Evolutionary conservation across 768 basidiomycete genomes (phyloP).

Genomic region (Termitomyces sp.): DNA sequence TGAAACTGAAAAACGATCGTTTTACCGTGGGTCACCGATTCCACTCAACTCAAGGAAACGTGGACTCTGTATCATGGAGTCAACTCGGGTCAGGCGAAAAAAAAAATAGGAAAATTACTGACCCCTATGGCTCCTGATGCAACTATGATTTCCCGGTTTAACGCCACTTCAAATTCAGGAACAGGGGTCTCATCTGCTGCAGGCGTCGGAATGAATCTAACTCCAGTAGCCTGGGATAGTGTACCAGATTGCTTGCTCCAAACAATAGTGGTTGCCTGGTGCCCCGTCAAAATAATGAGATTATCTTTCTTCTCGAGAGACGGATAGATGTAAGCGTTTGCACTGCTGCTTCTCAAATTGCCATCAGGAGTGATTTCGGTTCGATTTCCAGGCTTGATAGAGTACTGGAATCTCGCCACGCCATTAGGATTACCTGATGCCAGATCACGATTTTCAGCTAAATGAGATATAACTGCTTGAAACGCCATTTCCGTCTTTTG

Average conservation of each 20-base stretch:
- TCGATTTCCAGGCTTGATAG: slow-evolving; percentile 13
- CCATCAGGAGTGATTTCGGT: slow-evolving; percentile 7
- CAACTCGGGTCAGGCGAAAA: not conserved
- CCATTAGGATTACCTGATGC: slow-evolving; percentile 14
- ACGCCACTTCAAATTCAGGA: not conserved
- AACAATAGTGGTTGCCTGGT: slow-evolving; percentile 10
- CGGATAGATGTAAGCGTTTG: slow-evolving; percentile 13
- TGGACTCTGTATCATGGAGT: slow-evolving; percentile 2
- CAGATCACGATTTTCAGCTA: slow-evolving; percentile 7
- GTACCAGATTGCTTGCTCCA: not conserved
- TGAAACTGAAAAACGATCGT: not conserved
- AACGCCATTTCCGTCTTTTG: not conserved
- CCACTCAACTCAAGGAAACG: slow-evolving; percentile 13
- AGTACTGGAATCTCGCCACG: slow-evolving; percentile 12
- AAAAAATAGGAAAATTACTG: not conserved
- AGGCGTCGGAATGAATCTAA: slow-evolving; percentile 8
- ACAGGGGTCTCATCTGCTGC: not conserved
- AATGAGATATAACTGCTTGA: slow-evolving; percentile 2
- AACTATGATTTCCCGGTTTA: slow-evolving; percentile 4
- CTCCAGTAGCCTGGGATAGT: slow-evolving; percentile 10
- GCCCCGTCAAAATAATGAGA: slow-evolving; percentile 9
- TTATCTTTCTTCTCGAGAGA: slow-evolving; percentile 7
- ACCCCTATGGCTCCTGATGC: slow-evolving; percentile 14
- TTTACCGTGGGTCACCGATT: slow-evolving; percentile 9
- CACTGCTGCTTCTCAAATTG: slow-evolving; percentile 12